Conservation (phyloP, 2,329 filamentous ascomycete genomes). For the Claviceps sp. region DNA sequence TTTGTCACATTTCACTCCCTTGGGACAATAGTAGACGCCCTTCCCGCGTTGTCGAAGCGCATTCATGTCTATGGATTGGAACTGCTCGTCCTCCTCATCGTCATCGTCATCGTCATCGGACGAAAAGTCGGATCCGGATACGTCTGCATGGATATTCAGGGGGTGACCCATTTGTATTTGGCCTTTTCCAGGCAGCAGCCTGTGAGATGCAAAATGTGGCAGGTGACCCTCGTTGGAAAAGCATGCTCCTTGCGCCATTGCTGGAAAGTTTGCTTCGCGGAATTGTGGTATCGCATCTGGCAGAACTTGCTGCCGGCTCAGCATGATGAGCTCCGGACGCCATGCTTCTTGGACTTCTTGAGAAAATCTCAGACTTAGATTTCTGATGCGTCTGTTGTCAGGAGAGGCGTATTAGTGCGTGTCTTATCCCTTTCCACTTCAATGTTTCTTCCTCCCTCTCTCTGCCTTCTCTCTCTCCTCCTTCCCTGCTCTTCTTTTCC, state of each 20-base stretch:
- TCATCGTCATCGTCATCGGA: slow-evolving; percentile 14
- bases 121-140: slow-evolving; percentile 16
- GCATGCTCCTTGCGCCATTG: slow-evolving; percentile 8
- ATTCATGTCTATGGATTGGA: slow-evolving; percentile 24
- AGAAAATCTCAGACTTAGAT: slow-evolving; percentile 21
- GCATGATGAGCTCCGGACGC: slow-evolving; percentile 10
- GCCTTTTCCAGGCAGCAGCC: slow-evolving; percentile 11
- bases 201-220: slow-evolving; percentile 11
- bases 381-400: slow-evolving; percentile 20
- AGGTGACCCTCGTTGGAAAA: slow-evolving; percentile 11
- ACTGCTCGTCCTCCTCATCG: slow-evolving; percentile 16
- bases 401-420: not conserved
- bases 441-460: not conserved
- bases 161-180: slow-evolving; percentile 8
- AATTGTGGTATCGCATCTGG: slow-evolving; percentile 13
- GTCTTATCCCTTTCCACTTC: too few species aligned
- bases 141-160: slow-evolving; percentile 3
- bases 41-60: slow-evolving; percentile 26
- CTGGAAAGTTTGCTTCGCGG: slow-evolving; percentile 9
- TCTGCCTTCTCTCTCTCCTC: not conserved
- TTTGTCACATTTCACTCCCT: slow-evolving; percentile 23
- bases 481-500: not conserved
- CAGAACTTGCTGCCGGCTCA: slow-evolving; percentile 8
- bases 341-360: slow-evolving; percentile 21
- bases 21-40: slow-evolving; percentile 23